phyloP scores from a whole-genome alignment of 2,329 filamentous ascomycete genomes.

The Rhinocladiella mackenziei region DNA sequence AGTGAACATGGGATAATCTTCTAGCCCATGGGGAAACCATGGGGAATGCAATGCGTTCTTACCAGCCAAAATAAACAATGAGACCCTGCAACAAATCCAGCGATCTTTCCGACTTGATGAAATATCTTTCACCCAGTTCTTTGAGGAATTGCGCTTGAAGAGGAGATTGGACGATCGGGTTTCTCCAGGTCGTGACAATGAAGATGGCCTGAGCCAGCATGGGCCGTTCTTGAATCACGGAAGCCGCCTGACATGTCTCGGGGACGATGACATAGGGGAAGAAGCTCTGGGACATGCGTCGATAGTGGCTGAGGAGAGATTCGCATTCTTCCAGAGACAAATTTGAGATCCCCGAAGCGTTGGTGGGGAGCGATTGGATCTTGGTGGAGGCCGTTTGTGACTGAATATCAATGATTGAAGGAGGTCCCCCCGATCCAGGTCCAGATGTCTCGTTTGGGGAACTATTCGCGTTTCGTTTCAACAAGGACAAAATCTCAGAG shows the following conservation, averaged over 20 bases:
- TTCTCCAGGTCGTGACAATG: constrained; percentile 15
- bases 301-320: constrained; percentile 13
- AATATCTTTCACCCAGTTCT: constrained; percentile 12
- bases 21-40: too few relatives aligned
- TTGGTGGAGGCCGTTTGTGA: background rate
- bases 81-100: constrained; percentile 18
- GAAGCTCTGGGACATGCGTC: constrained; percentile 11
- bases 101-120: constrained; percentile 14
- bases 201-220: constrained; percentile 17
- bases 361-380: too few relatives aligned
- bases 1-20: too few relatives aligned
- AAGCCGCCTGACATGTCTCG: constrained; percentile 7
- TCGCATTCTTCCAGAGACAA: constrained; percentile 15
- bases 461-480: constrained; percentile 6
- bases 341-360: too few relatives aligned
- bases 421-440: too few relatives aligned
- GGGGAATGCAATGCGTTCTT: too few relatives aligned
- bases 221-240: constrained; percentile 14
- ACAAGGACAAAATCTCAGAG: constrained; percentile 15
- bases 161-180: constrained; percentile 6
- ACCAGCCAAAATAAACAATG: constrained; percentile 21
- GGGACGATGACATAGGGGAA: constrained; percentile 18
- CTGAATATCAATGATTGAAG: constrained; percentile 1
- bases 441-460: too few relatives aligned
- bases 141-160: constrained; percentile 12